These are phyloP conservation scores for Phytopythium montanum DNA, from an alignment of 352 stramenopile species.

Conservation along the genomic window DNA sequence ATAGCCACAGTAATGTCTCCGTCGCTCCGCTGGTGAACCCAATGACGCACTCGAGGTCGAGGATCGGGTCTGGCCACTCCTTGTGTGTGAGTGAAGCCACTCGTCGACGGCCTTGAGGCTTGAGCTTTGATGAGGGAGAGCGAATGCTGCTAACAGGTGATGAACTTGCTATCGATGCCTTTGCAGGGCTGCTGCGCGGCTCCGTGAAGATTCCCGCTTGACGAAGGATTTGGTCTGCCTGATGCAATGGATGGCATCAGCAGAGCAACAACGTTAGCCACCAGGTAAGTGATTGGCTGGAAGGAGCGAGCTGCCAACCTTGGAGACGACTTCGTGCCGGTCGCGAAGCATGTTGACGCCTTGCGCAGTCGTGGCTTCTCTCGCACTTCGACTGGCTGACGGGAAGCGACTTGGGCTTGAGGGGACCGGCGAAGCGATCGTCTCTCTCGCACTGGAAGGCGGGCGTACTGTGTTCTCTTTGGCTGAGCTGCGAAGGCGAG, in stretches of 20 bases:
- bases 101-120: slow-evolving; percentile 4
- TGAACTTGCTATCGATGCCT: neutral
- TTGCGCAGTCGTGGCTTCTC: neutral
- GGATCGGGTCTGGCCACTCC: slow-evolving; percentile 65
- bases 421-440: neutral
- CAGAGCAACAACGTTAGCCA: neutral
- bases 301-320: slow-evolving; percentile 13
- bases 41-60: slow-evolving; percentile 53
- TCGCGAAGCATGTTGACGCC: slow-evolving; percentile 21
- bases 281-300: no score
- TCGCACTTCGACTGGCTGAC: neutral
- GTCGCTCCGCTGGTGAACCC: slow-evolving; percentile 52
- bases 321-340: slow-evolving; percentile 28
- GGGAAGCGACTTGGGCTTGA: neutral
- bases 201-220: slow-evolving; percentile 30
- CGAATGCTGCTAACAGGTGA: neutral
- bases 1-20: slow-evolving; percentile 48
- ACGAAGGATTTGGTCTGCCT: slow-evolving; percentile 48
- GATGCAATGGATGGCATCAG: neutral
- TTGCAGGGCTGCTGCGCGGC: neutral
- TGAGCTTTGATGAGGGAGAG: neutral
- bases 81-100: slow-evolving; percentile 29
- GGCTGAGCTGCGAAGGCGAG: neutral
- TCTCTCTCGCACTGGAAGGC: neutral
- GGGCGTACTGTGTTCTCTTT: slow-evolving; percentile 1